These are phyloP conservation scores for Heterobasidion occidentale DNA, from an alignment of 1,284 basidiomycete species.

Conservation along the genomic window DNA sequence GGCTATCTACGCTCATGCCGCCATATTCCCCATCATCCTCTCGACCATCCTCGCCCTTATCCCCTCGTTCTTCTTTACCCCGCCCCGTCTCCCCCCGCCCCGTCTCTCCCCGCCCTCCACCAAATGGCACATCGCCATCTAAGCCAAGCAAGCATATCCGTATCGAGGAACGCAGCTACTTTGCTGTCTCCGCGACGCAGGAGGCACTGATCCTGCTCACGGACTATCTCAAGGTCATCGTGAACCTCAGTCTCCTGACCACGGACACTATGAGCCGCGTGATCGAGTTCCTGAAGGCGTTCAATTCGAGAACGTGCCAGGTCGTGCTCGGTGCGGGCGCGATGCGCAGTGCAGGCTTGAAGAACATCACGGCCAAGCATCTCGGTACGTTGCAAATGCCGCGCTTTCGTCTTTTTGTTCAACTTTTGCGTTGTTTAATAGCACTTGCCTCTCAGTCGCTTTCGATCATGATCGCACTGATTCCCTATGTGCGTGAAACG, in stretches of 20 bases:
- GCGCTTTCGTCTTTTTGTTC: slow-evolving; percentile 6
- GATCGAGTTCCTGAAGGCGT: slow-evolving; percentile 94
- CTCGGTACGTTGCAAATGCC: slow-evolving; percentile 48
- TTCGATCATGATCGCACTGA: slow-evolving; percentile 91
- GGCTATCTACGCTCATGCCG: slow-evolving; percentile 12
- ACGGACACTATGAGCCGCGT: slow-evolving; percentile 92
- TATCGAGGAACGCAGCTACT: slow-evolving; percentile 82
- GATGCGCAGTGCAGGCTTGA: slow-evolving; percentile 94
- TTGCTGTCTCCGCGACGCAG: slow-evolving; percentile 81
- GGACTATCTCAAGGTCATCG: slow-evolving; percentile 85
- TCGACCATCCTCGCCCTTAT: slow-evolving; percentile 21
- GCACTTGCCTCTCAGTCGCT: slow-evolving; percentile 94
- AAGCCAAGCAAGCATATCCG: slow-evolving; percentile 57
- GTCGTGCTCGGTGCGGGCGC: slow-evolving; percentile 97
- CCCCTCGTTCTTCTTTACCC: slow-evolving; percentile 5
- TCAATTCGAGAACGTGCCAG: slow-evolving; percentile 98
- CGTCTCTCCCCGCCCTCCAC: slow-evolving; percentile 18
- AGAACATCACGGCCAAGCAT: slow-evolving; percentile 98
- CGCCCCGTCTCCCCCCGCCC: slow-evolving; percentile 17
- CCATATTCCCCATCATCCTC: slow-evolving; percentile 16
- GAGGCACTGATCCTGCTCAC: slow-evolving; percentile 70
- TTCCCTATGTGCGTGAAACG: slow-evolving; percentile 93
- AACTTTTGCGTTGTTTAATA: slow-evolving; percentile 20
- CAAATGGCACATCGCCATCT: slow-evolving; percentile 21
- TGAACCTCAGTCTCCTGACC: slow-evolving; percentile 84